Percentiles rank a stretch among this genome's conserved stretches.
Conservation (phyloP, 73 alveolate genomes). For the Tetrahymena thermophila region DNA sequence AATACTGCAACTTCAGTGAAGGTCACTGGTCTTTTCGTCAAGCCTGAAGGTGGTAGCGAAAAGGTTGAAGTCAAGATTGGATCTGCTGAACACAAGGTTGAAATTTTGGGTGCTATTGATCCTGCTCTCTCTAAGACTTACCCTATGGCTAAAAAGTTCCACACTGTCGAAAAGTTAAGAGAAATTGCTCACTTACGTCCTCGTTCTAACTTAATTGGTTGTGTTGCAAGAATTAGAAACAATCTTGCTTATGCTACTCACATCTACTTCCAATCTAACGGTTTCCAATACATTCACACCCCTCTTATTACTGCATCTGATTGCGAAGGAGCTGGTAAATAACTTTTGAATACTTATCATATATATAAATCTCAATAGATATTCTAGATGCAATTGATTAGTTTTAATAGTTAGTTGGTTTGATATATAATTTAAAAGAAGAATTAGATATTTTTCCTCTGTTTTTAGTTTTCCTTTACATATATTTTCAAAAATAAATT, state of each 20-base stretch:
- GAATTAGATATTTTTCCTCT: not conserved
- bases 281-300: conserved; percentile 95
- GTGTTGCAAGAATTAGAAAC: conserved; percentile 95
- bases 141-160: conserved; percentile 93
- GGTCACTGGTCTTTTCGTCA: conserved; percentile 57
- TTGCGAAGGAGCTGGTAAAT: conserved; percentile 96
- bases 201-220: conserved; percentile 93
- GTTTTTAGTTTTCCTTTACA: not conserved
- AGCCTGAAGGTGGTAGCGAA: conserved; percentile 90
- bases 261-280: conserved; percentile 86
- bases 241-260: conserved; percentile 97
- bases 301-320: conserved; percentile 98
- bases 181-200: conserved; percentile 95
- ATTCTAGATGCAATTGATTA: not conserved
- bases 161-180: conserved; percentile 84
- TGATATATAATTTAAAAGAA: not conserved
- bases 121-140: conserved; percentile 81
- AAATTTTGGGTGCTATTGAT: conserved; percentile 59
- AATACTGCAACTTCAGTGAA: conserved; percentile 20
- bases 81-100: conserved; percentile 51
- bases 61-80: conserved; percentile 80
- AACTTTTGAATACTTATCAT: not conserved
- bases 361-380: not conserved
- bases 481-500: no score
- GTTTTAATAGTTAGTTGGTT: not conserved